These are phyloP conservation scores for Pythium diclinum DNA, from an alignment of 352 stramenopile species.

Conservation along the genomic window DNA sequence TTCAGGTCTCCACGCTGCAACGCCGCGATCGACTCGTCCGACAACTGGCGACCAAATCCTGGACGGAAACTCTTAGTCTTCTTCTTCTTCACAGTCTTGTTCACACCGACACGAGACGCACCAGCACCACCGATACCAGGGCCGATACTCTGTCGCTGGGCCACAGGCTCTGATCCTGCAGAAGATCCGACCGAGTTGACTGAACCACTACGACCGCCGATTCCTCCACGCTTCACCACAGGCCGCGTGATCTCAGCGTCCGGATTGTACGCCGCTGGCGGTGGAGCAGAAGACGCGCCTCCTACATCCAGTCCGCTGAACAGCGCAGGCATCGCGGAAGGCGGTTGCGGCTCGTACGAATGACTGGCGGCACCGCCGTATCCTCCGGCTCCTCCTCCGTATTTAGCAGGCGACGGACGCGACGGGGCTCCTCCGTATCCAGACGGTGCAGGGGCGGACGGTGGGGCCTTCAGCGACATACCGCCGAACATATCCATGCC, in stretches of 20 bases:
- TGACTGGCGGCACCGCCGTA: constrained; percentile 13
- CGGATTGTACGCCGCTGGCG: neutral
- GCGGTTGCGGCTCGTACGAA: constrained; percentile 6
- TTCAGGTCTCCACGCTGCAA: constrained; percentile 76
- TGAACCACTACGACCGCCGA: constrained; percentile 25
- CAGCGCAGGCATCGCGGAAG: constrained; percentile 4
- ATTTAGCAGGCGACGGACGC: constrained; percentile 22
- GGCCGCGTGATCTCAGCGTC: constrained; percentile 20
- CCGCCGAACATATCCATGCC: constrained; percentile 71
- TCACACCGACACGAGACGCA: constrained; percentile 20
- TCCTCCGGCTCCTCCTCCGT: constrained; percentile 14
- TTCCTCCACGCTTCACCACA: constrained; percentile 8
- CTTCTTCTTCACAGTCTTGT: constrained; percentile 65
- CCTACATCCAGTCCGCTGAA: constrained; percentile 26
- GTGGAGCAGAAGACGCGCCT: neutral
- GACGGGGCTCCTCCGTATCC: constrained; percentile 18
- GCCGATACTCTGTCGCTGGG: constrained; percentile 17
- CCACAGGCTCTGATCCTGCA: neutral
- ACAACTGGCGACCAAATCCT: constrained; percentile 79
- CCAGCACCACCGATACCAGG: neutral
- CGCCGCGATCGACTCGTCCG: constrained; percentile 74
- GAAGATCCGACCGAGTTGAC: constrained; percentile 53
- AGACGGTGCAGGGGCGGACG: neutral
- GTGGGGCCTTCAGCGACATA: constrained; percentile 53
- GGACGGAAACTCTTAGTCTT: constrained; percentile 86